Evolutionary conservation across 345 rosid species (phyloP), one percentile per base, ranked within the genome.

Genomic region (Noccaea caerulescens): DNA sequence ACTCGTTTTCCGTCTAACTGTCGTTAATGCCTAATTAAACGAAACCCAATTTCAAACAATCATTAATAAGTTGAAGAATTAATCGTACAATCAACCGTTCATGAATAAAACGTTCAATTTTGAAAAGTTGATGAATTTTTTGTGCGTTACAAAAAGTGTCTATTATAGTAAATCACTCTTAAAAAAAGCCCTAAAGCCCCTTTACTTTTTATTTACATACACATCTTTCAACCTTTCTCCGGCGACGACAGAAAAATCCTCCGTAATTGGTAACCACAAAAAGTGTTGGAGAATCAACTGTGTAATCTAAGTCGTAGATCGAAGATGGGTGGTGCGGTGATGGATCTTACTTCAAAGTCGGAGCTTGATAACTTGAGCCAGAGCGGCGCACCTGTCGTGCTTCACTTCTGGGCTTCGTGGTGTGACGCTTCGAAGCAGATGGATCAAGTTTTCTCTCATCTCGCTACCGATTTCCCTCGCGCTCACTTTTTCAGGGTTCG

Each of bases 381-480:
- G 51, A 81, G 80, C 67, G 90, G 91, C 11, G 91, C 68, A 32
- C 81, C 91, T 1, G 75, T 82, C 7, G 77, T 81, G 76, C 69
- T 92, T 36, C 98, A 92, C 84, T 95, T 95, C 84, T 88, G 98
- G 99, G 99, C 98, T 9, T 75, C 91, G 1, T 95, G 99, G 99
- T 95, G 99, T 57, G 97, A 90, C 5, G 92, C 99, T n/a, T 95
- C 98, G 16, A 95, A 95, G 82, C 99, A 92, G 70, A 95, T 95
- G 99, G 98, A 95, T 84, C 80, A 87, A 84, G 92, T 92, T 58
- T 95, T 95, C 69, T 83, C 96, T 62, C 96, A 87, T 39, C 98
- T 95, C 69, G 85, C 96, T 54, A 84, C 84, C 12, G 99, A 95
- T 80, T 92, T 95, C 82, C 99, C 99, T 38, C 80, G 74, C 41